Evolutionary conservation across 495 filamentous ascomycete genomes (phyloP), one percentile per base, ranked within the genome.

Genomic region (Tuber aestivum): DNA sequence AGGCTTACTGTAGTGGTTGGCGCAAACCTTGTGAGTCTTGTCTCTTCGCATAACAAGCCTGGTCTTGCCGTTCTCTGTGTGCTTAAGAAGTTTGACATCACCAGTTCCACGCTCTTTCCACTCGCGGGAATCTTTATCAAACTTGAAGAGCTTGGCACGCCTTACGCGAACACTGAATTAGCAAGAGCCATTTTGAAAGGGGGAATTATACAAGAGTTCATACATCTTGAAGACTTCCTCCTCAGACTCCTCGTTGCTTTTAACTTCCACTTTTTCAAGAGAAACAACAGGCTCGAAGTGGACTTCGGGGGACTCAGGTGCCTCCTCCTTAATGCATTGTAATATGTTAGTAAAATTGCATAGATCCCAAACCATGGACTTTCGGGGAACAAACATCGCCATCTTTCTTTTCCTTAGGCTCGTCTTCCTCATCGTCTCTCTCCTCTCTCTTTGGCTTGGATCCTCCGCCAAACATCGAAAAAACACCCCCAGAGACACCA

Each of bases 31-130:
- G 86, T 97, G 90, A 79, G 96, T 98, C 92, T 97, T 97, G 87
- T 99, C 96, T 83, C 96, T 88, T 85, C 96, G 91, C 96, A 99
- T 99, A 81, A 99, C 95, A 78, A 99, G 88, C 76, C 96, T 90
- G 73, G 94, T 97, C 91, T 98, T 99, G 84, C 91, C 91, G 85
- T 97, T 98, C 87, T 98, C 95, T 88, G 92, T 92, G 87, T 99
- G 96, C 90, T 97, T 99, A 83, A 99, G 87, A 83, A 99, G 87
- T 83, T 94, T 89, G 76, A 99, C 94, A 82, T 97, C 94, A 80
- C 96, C 96, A 74, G 95, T 98, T 72, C 96, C 96, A 83, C 96
- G 92, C 89, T 99, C 96, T 89, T 98, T 99, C 96, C 96, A 99
- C 86, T 97, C 95, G 84, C 92, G 90, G 78, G 87, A 87, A 10